A percentile compares a stretch with the other conserved stretches of the same genome.
Evolutionary conservation across 495 filamentous ascomycete genomes (phyloP).

Genomic region (Tricharina praecox): DNA sequence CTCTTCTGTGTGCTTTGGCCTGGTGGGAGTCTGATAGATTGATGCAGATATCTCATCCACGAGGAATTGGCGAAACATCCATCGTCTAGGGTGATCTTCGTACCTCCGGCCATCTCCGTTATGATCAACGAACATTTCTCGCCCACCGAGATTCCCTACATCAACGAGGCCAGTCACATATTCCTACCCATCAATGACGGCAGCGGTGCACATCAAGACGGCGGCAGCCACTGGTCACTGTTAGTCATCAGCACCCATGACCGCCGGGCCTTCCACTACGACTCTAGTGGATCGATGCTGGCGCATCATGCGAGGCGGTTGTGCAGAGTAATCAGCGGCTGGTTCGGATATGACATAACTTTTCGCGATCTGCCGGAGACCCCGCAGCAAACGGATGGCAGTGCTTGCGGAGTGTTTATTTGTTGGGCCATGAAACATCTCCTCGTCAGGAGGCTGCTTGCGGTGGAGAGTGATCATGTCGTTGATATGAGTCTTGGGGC

Average conservation of each 20-base stretch:
- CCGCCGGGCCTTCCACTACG: slow-evolving; percentile 89
- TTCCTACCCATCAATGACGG: slow-evolving; percentile 95
- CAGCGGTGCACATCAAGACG: slow-evolving; percentile 58
- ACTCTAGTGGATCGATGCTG: slow-evolving; percentile 67
- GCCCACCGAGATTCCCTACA: too few relatives aligned
- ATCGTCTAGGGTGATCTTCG: slow-evolving; percentile 18
- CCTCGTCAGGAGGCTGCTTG: slow-evolving; percentile 64
- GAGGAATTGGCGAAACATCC: not conserved
- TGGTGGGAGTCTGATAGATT: slow-evolving; percentile 33
- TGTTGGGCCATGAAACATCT: slow-evolving; percentile 85
- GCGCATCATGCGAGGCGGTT: slow-evolving; percentile 53
- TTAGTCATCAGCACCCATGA: slow-evolving; percentile 80
- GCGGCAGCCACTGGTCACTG: slow-evolving; percentile 88
- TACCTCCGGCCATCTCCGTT: slow-evolving; percentile 68
- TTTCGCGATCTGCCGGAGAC: slow-evolving; percentile 67
- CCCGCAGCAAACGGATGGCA: slow-evolving; percentile 81
- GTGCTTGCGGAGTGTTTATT: slow-evolving; percentile 91
- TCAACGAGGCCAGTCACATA: slow-evolving; percentile 70
- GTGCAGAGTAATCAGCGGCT: slow-evolving; percentile 45
- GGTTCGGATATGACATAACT: slow-evolving; percentile 43
- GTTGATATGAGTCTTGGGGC: slow-evolving; percentile 85
- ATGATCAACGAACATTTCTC: too few relatives aligned
- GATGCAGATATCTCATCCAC: slow-evolving; percentile 60
- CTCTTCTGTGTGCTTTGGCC: not conserved
- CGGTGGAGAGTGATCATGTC: slow-evolving; percentile 56